These are phyloP conservation scores for Spirogloea muscicola DNA, from an alignment of 139 green algal genomes.

Conservation along the genomic window DNA sequence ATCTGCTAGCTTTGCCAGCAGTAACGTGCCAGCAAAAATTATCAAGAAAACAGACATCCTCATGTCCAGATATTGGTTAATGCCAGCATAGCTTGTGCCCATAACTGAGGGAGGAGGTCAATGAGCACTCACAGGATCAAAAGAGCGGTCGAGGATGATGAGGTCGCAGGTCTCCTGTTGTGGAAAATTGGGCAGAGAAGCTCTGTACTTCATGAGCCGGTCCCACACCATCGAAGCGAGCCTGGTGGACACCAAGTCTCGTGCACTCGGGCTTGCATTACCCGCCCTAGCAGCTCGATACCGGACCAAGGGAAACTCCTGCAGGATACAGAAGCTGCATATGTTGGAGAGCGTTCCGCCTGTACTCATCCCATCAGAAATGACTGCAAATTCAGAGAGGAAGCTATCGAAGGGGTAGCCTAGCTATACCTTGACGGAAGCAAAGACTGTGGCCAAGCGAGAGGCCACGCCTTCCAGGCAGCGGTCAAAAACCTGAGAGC, in stretches of 20 bases:
- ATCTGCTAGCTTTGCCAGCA: too few relatives aligned
- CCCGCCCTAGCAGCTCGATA: conserved; percentile 25
- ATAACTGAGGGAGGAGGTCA: too few relatives aligned
- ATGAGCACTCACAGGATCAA: conserved; percentile 45
- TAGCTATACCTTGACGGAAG: conserved; percentile 23
- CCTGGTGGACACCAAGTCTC: conserved; percentile 33
- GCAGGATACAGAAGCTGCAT: too few relatives aligned
- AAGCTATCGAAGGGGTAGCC: too few relatives aligned
- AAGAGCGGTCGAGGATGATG: conserved; percentile 79
- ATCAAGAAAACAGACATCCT: too few relatives aligned
- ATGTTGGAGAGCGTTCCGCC: neutral
- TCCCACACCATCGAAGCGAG: conserved; percentile 30
- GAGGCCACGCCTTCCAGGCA: conserved; percentile 35
- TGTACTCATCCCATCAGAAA: neutral
- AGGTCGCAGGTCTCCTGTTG: conserved; percentile 64
- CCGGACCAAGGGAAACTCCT: conserved; percentile 42
- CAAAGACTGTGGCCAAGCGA: conserved; percentile 42
- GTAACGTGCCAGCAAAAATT: too few relatives aligned
- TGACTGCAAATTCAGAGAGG: neutral
- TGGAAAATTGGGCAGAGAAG: conserved; percentile 27
- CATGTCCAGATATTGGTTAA: too few relatives aligned
- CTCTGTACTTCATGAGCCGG: conserved; percentile 28
- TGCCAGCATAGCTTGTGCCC: too few relatives aligned
- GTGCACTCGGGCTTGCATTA: neutral
- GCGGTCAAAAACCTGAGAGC: neutral